Base-by-base conservation (phyloP, 2,329 filamentous ascomycete genomes). In the Thermomyces lanuginosus region DNA sequence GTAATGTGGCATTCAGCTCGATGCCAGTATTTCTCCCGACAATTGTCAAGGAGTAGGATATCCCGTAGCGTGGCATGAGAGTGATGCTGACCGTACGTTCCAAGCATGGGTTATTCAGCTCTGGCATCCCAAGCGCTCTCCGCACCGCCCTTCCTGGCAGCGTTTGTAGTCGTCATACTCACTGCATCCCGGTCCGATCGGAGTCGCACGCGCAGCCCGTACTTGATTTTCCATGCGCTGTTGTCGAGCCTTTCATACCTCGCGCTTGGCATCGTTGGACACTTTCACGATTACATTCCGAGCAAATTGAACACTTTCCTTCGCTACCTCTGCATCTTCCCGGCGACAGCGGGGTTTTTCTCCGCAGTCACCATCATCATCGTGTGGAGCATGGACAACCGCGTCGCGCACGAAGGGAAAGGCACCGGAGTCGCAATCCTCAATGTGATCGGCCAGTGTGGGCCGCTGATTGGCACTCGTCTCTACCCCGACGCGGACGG, bases 331-430 rank as follows among this genome's bases (percentile, higher is more conserved):
- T 77, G 73, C 30, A 64, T 92, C 5, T 92, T 76, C 46, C 81
- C 80, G 0, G 81, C 83, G 2, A 68, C 74, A 2, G 59, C 72
- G 1, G 83, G 83, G 3, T 89, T 92, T 53, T 86, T 92, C 60
- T 73, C 69, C 33, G 76, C 81, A 11, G 77, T 92, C 31, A 82
- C 81, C 0, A 64, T 92, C 16, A 76, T 84, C 38, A 78, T 92
- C 30, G 76, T 80, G 2, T 92, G 83, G 83, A 80, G 69, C 18
- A 69, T 92, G 44, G 91, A 92, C 46, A 92, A 92, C 49, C 79
- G 89, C 45, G 56, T 66, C 28, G 71, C 62, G 8, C 69, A 74
- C 34, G 69, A 67, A 27, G 68, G 71, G 5, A 76, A 78, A 38
- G 80, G 80, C 0, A 71, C 71, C 1, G 80, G 76, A 1, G 79